Percentiles rank a stretch among this genome's conserved stretches.
Conservation (phyloP, 2,329 filamentous ascomycete genomes). For the Xylaria digitata region DNA sequence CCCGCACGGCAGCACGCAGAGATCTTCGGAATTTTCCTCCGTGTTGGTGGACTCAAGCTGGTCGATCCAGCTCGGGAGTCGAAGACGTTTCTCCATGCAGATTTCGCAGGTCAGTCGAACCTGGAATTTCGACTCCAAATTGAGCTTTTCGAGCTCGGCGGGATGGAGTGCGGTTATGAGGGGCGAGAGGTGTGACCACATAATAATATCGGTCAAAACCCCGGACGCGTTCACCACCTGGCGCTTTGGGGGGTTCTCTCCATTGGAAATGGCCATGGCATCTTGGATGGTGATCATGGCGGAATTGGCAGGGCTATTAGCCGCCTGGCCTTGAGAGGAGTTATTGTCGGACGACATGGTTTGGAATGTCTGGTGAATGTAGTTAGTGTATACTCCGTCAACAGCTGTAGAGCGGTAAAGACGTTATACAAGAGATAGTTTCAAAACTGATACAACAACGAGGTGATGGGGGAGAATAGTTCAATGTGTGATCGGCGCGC, state of each 20-base stretch:
- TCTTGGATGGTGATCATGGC: too few relatives aligned
- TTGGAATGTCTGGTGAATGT: background rate
- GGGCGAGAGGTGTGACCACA: conserved; percentile 9
- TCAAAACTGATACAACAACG: background rate
- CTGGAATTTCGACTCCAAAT: background rate
- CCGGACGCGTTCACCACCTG: too few relatives aligned
- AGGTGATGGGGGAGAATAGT: too few relatives aligned
- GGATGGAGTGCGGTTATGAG: conserved; percentile 11
- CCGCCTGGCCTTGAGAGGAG: background rate
- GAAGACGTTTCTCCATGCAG: background rate
- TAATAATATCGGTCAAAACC: background rate
- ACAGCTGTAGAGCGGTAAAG: background rate
- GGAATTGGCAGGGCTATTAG: too few relatives aligned
- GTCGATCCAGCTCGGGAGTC: background rate
- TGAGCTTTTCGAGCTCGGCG: too few relatives aligned
- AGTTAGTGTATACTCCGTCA: background rate
- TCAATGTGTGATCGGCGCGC: too few relatives aligned
- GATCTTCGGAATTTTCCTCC: background rate
- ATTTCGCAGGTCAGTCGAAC: background rate
- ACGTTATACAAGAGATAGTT: background rate
- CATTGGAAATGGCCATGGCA: too few relatives aligned
- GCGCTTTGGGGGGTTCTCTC: too few relatives aligned
- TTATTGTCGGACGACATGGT: background rate
- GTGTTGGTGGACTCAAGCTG: too few relatives aligned
- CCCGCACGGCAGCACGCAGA: conserved; percentile 16